These are phyloP conservation scores for Fomes fomentarius DNA, from an alignment of 1,284 basidiomycete species.

Conservation along the genomic window DNA sequence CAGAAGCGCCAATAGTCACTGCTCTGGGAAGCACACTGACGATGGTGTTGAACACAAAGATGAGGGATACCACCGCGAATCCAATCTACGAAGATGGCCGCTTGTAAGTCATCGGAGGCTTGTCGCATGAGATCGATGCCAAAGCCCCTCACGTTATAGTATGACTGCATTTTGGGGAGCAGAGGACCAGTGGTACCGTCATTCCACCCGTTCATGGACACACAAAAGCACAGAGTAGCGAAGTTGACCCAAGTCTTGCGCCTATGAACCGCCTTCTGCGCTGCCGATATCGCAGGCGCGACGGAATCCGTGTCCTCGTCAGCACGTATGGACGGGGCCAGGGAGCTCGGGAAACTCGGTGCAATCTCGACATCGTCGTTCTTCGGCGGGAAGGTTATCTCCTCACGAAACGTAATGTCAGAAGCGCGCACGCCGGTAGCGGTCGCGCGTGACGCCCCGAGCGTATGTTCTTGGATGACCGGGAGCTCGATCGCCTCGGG, in stretches of 20 bases:
- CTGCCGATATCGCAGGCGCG: conserved; percentile 22
- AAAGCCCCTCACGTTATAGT: conserved; percentile 55
- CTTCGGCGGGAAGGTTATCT: conserved; percentile 4
- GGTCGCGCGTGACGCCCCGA: neutral
- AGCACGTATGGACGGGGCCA: conserved; percentile 23
- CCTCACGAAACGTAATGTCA: conserved; percentile 13
- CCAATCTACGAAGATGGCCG: conserved; percentile 34
- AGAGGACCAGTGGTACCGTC: conserved; percentile 63
- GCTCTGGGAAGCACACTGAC: conserved; percentile 34
- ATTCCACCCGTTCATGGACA: conserved; percentile 62
- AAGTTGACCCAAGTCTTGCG: conserved; percentile 36
- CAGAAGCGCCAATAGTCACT: neutral
- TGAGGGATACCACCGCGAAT: conserved; percentile 51
- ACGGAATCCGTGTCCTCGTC: conserved; percentile 27
- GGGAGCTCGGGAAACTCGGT: conserved; percentile 25
- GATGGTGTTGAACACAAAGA: conserved; percentile 59
- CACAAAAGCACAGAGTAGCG: conserved; percentile 40
- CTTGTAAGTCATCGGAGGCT: no score
- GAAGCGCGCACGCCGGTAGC: conserved; percentile 5
- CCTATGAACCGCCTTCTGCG: conserved; percentile 18
- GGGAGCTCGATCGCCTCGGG: conserved; percentile 26
- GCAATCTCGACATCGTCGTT: conserved; percentile 25
- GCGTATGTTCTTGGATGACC: conserved; percentile 13
- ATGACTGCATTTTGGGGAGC: conserved; percentile 54
- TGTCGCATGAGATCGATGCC: no score